Conservation (phyloP, 257 asterid species). For the Ophiorrhiza pumila region DNA sequence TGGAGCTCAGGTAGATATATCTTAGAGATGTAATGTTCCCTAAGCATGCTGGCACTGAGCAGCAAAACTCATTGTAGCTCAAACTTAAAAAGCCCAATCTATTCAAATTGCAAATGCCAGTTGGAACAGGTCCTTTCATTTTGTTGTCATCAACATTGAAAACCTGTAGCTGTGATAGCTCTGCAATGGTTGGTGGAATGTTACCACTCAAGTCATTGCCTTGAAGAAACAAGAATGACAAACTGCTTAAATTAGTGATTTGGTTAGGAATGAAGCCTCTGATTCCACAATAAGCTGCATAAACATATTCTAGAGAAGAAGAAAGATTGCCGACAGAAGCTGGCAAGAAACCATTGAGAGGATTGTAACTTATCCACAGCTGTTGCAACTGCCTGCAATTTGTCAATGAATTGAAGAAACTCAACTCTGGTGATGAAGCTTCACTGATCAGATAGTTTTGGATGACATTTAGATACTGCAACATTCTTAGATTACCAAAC, state of each 20-base stretch:
- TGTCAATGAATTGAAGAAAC: slow-evolving; percentile 21
- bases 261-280: slow-evolving; percentile 34
- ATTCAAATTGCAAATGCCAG: slow-evolving; percentile 12
- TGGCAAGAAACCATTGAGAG: slow-evolving; percentile 28
- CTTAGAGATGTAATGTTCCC: slow-evolving; percentile 20
- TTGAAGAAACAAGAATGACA: slow-evolving; percentile 18
- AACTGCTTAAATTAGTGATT: slow-evolving; percentile 29
- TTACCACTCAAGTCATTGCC: slow-evolving; percentile 25
- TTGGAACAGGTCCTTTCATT: slow-evolving; percentile 14
- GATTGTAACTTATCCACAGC: slow-evolving; percentile 23
- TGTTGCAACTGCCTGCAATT: slow-evolving; percentile 19
- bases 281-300: slow-evolving; percentile 10
- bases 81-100: slow-evolving; percentile 15
- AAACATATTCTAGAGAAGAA: slow-evolving; percentile 15
- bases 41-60: slow-evolving; percentile 17
- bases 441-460: slow-evolving; percentile 28
- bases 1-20: slow-evolving; percentile 8
- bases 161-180: slow-evolving; percentile 13
- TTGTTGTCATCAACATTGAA: slow-evolving; percentile 17
- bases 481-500: slow-evolving; percentile 27
- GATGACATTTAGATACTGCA: slow-evolving; percentile 27
- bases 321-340: slow-evolving; percentile 34
- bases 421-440: slow-evolving; percentile 17
- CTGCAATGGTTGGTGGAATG: slow-evolving; percentile 18
- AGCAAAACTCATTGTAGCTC: slow-evolving; percentile 16